Percentiles rank a stretch among this genome's conserved stretches.
These are phyloP conservation scores for Penicillium verhagenii DNA, from an alignment of 495 filamentous ascomycete species.

Conservation along the genomic window DNA sequence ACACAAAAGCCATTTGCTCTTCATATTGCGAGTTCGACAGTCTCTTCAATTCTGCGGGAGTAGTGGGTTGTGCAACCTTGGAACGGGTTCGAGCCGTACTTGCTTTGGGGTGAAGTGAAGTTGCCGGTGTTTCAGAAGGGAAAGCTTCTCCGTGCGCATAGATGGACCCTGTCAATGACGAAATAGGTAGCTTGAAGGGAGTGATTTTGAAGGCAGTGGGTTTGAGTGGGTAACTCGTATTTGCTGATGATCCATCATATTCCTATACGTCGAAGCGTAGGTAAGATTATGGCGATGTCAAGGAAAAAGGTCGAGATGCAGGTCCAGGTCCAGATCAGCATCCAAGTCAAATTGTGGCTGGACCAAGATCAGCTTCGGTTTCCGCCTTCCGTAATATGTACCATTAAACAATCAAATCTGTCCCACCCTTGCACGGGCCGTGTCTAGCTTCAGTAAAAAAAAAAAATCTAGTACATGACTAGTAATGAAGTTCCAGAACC, in stretches of 20 bases:
- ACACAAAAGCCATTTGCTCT: no score
- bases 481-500: not conserved
- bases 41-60: not conserved
- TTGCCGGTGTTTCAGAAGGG: not conserved
- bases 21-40: no score
- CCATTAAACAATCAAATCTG: not conserved
- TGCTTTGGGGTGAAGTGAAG: not conserved
- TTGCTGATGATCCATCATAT: not conserved
- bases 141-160: not conserved
- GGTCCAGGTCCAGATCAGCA: not conserved
- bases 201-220: not conserved
- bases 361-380: no score
- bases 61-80: no score
- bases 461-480: no score
- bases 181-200: not conserved
- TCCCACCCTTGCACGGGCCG: not conserved
- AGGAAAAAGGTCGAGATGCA: no score
- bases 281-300: no score
- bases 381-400: no score
- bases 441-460: not conserved
- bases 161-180: not conserved
- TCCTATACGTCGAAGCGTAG: no score
- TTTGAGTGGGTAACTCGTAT: not conserved
- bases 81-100: not conserved
- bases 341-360: not conserved